phyloP scores from a whole-genome alignment of 148 eudicot species.

The Vaccinium myrtillus region DNA sequence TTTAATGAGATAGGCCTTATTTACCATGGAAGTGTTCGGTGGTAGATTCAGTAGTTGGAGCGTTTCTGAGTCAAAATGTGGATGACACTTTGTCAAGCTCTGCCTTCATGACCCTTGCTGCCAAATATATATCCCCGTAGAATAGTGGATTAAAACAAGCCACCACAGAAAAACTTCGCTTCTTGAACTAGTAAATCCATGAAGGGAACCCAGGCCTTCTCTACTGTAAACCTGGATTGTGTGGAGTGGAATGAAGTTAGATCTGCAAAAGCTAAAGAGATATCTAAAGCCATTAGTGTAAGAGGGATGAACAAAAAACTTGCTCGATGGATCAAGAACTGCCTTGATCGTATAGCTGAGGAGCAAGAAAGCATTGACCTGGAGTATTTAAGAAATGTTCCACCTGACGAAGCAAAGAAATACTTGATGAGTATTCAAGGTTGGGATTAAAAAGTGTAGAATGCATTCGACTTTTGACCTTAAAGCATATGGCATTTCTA shows the following conservation, averaged over 20 bases:
- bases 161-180: too few species aligned
- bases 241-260: conserved; percentile 73
- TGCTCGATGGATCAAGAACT: conserved; percentile 56
- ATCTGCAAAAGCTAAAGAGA: conserved; percentile 30
- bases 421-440: conserved; percentile 73
- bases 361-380: conserved; percentile 73
- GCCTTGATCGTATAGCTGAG: conserved; percentile 51
- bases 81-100: too few species aligned
- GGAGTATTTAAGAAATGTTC: conserved; percentile 77
- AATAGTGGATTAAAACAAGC: too few species aligned
- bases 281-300: conserved; percentile 38
- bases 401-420: conserved; percentile 57
- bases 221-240: conserved; percentile 32
- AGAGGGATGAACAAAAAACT: conserved; percentile 60
- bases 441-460: conserved; percentile 88
- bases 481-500: conserved; percentile 76
- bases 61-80: too few species aligned
- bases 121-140: too few species aligned
- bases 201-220: conserved; percentile 17
- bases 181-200: too few species aligned
- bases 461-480: conserved; percentile 69
- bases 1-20: too few species aligned
- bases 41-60: too few species aligned
- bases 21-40: too few species aligned
- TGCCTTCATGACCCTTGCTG: too few species aligned